Base-by-base conservation (phyloP, 2,329 filamentous ascomycete genomes). In the Fusarium staphyleae region DNA sequence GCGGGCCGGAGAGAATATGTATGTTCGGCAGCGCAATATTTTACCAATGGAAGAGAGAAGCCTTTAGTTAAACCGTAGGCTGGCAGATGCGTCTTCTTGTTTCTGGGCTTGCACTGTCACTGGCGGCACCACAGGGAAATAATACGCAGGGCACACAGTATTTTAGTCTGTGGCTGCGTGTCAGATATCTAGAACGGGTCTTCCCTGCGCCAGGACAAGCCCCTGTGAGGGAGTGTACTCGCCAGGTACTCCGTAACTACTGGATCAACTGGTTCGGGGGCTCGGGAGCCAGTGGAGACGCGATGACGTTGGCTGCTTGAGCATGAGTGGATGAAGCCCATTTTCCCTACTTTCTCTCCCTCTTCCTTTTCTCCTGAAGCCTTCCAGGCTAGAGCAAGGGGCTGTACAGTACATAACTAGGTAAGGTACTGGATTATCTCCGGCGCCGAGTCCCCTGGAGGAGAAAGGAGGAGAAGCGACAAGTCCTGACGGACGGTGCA, bases 261-360 rank as follows among this genome's bases (percentile, higher is more conserved):
- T 69, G 64, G 60, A 65, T 67, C 60, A 65, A 65, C 56, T 62
- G 53, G 22, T 65, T 69, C 66, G 66, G 63, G 64, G 66, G 48
- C 60, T 68, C 67, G 65, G 67, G 60, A 62, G 52, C 39, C 36
- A 46, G 67, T 69, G 67, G 67, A 52, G 61, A 64, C 57, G 55
- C 53, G 61, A 70, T 70, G 67, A 70, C 67, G 67, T 67, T 64
- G 59, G 49, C 48, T 59, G 49, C 42, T 39, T 4, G 44, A 52
- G 41, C 48, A 32, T 51, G 48, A 46, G 45, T 41, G 24, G 36
- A 35, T 34, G 39, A 30, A 30, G 44, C 22, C 24, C 39, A 44
- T 42, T 46, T 30, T 41, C 30, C 44, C 32, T 36, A 46, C 50
- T 43, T 28, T 37, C n/a, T 37, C 13, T 30, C 29, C 29, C 34